These are phyloP conservation scores for Suillus bovinus DNA, from an alignment of 768 basidiomycete species.

Conservation along the genomic window DNA sequence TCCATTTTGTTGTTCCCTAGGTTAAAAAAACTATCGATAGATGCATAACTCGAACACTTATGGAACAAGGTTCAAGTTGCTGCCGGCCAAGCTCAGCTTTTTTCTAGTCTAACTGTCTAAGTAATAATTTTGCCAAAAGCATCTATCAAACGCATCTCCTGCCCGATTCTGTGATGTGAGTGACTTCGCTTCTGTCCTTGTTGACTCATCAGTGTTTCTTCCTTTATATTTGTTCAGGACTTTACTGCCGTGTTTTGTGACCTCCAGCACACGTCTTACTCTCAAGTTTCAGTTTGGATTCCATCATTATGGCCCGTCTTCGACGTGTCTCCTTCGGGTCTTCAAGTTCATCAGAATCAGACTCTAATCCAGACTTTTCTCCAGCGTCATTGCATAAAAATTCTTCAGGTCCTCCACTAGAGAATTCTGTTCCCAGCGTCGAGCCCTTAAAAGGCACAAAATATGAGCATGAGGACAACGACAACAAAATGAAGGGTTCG, in stretches of 20 bases:
- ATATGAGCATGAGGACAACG: neutral
- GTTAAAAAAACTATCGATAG: too few relatives aligned
- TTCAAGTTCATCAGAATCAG: neutral
- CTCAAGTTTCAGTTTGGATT: too few relatives aligned
- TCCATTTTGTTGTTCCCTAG: too few relatives aligned
- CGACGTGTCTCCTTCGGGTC: neutral
- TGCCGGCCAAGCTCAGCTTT: too few relatives aligned
- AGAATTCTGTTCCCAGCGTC: neutral
- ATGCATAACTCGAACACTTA: too few relatives aligned
- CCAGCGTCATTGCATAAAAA: neutral
- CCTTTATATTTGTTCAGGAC: neutral
- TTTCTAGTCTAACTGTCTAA: too few relatives aligned
- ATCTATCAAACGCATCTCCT: too few relatives aligned
- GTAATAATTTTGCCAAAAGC: too few relatives aligned
- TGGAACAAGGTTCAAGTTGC: too few relatives aligned
- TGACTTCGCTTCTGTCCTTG: neutral
- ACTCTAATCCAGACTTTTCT: neutral
- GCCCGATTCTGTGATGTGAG: too few relatives aligned
- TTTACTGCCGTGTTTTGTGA: neutral
- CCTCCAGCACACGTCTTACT: neutral
- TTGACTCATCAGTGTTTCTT: neutral
- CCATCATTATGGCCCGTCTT: too few relatives aligned
- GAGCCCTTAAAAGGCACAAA: neutral
- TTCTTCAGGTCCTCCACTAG: neutral
- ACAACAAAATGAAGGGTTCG: neutral